These are phyloP conservation scores for Forsythia suspensa DNA, from an alignment of 257 asterid species.

Conservation along the genomic window DNA sequence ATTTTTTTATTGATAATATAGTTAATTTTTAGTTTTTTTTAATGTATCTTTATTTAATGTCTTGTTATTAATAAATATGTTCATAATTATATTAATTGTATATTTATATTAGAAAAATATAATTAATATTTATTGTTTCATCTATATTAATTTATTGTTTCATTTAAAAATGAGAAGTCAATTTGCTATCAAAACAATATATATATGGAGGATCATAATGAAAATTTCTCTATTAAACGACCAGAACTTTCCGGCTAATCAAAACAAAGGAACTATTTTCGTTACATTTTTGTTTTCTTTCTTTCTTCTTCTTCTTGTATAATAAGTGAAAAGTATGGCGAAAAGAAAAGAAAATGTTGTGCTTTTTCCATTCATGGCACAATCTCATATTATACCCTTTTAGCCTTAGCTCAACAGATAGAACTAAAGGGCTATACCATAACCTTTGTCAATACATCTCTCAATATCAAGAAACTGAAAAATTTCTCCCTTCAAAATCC, in stretches of 20 bases:
- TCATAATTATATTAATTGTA: too few species aligned
- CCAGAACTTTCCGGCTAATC: neutral
- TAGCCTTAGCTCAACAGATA: neutral
- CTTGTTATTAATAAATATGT: too few species aligned
- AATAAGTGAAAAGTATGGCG: neutral
- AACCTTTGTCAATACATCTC: slow-evolving; percentile 12
- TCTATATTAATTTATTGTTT: too few species aligned
- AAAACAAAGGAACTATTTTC: neutral
- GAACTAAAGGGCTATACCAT: neutral
- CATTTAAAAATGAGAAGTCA: neutral
- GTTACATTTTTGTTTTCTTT: neutral
- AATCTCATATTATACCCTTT: neutral
- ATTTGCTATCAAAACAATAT: neutral
- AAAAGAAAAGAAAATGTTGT: slow-evolving; percentile 20
- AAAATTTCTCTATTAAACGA: neutral
- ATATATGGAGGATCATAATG: neutral
- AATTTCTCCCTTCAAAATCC: slow-evolving; percentile 28
- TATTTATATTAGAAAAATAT: too few species aligned
- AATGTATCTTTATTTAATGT: too few species aligned
- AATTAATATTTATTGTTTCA: too few species aligned
- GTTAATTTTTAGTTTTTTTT: too few species aligned
- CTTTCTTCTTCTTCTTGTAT: neutral
- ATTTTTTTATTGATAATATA: too few species aligned
- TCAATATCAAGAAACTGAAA: slow-evolving; percentile 51
- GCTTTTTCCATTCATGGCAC: neutral